A percentile compares a stretch with the other conserved stretches of the same genome.
phyloP scores from a whole-genome alignment of 1,284 basidiomycete genomes.

The Salmacisia buchloeana region DNA sequence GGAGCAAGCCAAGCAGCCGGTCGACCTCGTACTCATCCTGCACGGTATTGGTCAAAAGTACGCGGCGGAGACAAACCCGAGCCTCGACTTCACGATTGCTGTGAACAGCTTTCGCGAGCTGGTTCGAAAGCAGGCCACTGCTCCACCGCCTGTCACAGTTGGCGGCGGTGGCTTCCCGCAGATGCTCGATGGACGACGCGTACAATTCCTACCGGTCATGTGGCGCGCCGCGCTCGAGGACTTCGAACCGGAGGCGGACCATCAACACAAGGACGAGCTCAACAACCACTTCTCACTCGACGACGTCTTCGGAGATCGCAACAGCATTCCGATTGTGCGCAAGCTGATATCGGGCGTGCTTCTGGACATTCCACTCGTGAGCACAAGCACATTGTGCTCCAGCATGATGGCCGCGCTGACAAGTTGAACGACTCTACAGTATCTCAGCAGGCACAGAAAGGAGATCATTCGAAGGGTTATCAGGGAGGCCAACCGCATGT shows the following conservation, averaged over 20 bases:
- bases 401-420: neutral
- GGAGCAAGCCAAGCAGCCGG: constrained; percentile 19
- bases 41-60: constrained; percentile 46
- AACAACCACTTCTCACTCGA: constrained; percentile 52
- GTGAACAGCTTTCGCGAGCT: constrained; percentile 31
- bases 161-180: constrained; percentile 27
- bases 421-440: neutral
- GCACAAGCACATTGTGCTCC: neutral
- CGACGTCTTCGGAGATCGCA: constrained; percentile 26
- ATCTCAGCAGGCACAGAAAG: constrained; percentile 53
- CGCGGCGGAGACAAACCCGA: constrained; percentile 30
- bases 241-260: constrained; percentile 52
- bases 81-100: constrained; percentile 37
- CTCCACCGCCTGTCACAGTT: constrained; percentile 29
- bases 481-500: constrained; percentile 49
- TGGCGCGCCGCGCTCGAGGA: constrained; percentile 56
- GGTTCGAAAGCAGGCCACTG: constrained; percentile 29
- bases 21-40: constrained; percentile 23
- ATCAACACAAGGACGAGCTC: constrained; percentile 25
- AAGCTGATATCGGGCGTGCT: constrained; percentile 48
- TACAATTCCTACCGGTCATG: constrained; percentile 58
- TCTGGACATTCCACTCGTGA: constrained; percentile 54
- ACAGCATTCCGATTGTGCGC: constrained; percentile 34
- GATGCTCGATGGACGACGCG: constrained; percentile 46
- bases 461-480: constrained; percentile 57